Conservation (phyloP, 176 grass and related monocot genomes). For the Avena atlantica region DNA sequence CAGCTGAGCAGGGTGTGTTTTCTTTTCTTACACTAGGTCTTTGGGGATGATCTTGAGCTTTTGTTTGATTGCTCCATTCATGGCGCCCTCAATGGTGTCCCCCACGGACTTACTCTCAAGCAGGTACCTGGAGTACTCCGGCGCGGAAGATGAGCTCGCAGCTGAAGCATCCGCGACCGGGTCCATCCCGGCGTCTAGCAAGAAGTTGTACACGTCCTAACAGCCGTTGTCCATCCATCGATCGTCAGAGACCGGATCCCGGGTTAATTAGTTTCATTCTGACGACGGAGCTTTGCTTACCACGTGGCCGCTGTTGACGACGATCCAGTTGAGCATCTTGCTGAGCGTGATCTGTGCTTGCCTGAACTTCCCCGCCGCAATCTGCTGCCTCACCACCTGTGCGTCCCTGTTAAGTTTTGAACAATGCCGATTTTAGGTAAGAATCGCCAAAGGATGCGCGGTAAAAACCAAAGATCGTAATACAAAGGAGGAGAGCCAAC, state of each 20-base stretch:
- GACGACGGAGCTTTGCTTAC: constrained; percentile 39
- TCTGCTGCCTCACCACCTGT: constrained; percentile 51
- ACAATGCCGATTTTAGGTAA: neutral
- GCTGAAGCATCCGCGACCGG: constrained; percentile 27
- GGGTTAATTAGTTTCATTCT: too few species aligned
- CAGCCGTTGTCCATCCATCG: neutral
- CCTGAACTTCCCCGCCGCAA: constrained; percentile 45
- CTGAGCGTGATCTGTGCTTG: constrained; percentile 43
- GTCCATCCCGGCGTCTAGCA: constrained; percentile 72
- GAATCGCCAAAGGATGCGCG: neutral
- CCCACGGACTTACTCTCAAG: constrained; percentile 46
- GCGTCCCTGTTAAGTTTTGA: constrained; percentile 56
- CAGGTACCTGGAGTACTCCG: constrained; percentile 57
- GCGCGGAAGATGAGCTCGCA: neutral
- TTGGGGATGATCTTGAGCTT: constrained; percentile 88
- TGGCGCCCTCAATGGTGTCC: constrained; percentile 50
- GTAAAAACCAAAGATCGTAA: neutral
- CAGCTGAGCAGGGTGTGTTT: neutral
- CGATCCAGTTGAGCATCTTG: constrained; percentile 51
- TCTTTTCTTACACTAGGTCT: constrained; percentile 46
- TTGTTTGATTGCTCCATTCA: constrained; percentile 80
- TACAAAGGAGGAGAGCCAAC: too few species aligned
- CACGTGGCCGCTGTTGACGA: constrained; percentile 55
- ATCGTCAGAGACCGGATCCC: neutral
- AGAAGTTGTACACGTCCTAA: constrained; percentile 88